Evolutionary conservation across 306 rosid species (phyloP).

Genomic region (Malus asiatica): DNA sequence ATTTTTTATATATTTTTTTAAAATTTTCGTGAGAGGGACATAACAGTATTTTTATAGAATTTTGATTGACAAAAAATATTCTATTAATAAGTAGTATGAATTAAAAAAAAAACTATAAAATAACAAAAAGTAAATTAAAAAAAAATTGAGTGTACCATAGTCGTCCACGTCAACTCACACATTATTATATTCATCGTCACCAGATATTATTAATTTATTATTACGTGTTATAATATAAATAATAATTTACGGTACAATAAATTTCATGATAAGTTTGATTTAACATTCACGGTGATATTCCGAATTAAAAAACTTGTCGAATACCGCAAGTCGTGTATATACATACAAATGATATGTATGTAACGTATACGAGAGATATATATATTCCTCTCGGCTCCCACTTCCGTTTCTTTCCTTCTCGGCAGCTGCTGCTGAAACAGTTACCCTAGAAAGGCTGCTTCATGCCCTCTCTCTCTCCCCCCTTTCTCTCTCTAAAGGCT

Average conservation of each 20-base stretch:
- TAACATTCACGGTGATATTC: too few species aligned
- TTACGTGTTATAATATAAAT: too few species aligned
- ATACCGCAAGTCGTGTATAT: background rate
- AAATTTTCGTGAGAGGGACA: too few species aligned
- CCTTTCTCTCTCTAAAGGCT: background rate
- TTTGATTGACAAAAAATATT: too few species aligned
- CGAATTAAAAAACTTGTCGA: too few species aligned
- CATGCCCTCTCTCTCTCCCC: background rate
- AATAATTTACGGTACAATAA: too few species aligned
- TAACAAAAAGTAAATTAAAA: background rate
- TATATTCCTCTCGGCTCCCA: background rate
- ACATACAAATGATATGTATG: background rate
- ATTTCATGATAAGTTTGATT: too few species aligned
- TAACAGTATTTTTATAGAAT: accelerated
- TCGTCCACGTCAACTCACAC: slow-evolving; percentile 34
- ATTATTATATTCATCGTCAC: too few species aligned
- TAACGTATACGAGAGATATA: background rate
- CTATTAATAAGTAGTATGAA: too few species aligned
- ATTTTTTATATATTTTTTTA: too few species aligned
- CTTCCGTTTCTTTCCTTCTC: background rate
- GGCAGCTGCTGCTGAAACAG: background rate
- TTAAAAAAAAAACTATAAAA: too few species aligned
- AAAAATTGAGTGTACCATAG: slow-evolving; percentile 10
- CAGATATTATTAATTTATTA: too few species aligned
- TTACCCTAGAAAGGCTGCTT: slow-evolving; percentile 5